phyloP scores from a whole-genome alignment of 1,139 yeast genomes.

The Blastobotrys proliferans region DNA sequence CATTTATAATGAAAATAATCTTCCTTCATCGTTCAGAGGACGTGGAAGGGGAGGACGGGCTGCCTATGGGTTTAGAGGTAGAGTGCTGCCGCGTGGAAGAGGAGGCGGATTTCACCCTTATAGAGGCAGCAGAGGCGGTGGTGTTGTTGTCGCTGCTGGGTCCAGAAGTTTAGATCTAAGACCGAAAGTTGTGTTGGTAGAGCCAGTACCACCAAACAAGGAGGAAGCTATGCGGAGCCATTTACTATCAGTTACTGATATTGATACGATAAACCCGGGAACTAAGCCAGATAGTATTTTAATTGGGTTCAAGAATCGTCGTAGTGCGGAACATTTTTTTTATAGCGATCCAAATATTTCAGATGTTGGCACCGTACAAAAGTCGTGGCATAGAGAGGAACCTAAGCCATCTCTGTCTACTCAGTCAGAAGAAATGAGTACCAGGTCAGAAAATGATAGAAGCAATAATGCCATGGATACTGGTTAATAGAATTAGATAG shows the following conservation, averaged over 20 bases:
- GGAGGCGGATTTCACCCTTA: conserved; percentile 23
- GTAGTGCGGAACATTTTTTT: conserved; percentile 41
- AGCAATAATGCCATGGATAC: too few relatives aligned
- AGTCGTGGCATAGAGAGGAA: conserved; percentile 33
- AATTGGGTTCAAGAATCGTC: conserved; percentile 40
- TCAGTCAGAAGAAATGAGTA: too few relatives aligned
- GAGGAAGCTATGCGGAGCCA: conserved; percentile 34
- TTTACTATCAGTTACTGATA: conserved; percentile 25
- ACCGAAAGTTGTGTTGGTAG: conserved; percentile 37
- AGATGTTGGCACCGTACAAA: conserved; percentile 32
- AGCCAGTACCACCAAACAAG: conserved; percentile 29
- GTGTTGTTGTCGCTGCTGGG: conserved; percentile 15
- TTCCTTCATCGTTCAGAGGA: conserved; percentile 18
- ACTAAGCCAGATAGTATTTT: conserved; percentile 24
- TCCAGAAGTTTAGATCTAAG: conserved; percentile 35
- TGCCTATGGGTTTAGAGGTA: conserved; percentile 21
- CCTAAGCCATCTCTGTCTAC: too few relatives aligned
- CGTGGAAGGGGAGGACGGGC: too few relatives aligned
- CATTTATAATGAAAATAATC: conserved; percentile 8
- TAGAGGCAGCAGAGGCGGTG: conserved; percentile 22
- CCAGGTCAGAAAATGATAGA: too few relatives aligned
- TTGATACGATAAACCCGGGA: conserved; percentile 21
- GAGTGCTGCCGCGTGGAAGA: conserved; percentile 21
- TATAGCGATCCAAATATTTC: conserved; percentile 29
- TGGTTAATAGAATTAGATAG: too few relatives aligned